phyloP scores from a whole-genome alignment of 2,329 filamentous ascomycete genomes.

The Alternaria sp. region DNA sequence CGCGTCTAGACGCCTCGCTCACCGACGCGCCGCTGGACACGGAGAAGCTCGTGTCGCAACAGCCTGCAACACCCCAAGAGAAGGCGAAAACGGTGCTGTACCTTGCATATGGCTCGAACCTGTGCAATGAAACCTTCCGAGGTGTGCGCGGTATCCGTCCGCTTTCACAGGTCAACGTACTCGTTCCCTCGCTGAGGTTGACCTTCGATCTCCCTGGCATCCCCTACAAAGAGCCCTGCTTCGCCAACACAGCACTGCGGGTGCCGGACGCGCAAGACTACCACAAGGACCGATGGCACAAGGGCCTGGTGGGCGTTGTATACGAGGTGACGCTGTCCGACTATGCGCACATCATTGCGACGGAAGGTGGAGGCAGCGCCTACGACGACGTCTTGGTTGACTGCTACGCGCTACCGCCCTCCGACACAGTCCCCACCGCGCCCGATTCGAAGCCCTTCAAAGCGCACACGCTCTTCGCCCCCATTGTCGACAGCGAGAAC shows the following conservation, averaged over 20 bases:
- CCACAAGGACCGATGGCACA: conserved; percentile 71
- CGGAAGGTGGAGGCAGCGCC: conserved; percentile 84
- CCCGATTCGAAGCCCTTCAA: conserved; percentile 72
- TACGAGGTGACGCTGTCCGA: conserved; percentile 89
- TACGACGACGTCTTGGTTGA: conserved; percentile 84
- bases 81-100: conserved; percentile 48
- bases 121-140: conserved; percentile 79
- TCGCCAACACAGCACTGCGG: conserved; percentile 77
- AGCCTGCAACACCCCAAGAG: conserved; percentile 22
- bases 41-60: conserved; percentile 18
- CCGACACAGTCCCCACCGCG: conserved; percentile 66
- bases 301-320: conserved; percentile 87
- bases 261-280: conserved; percentile 47
- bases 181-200: conserved; percentile 77
- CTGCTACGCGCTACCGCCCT: conserved; percentile 71
- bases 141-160: conserved; percentile 80
- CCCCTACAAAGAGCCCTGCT: conserved; percentile 89
- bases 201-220: conserved; percentile 86
- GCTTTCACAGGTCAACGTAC: conserved; percentile 79
- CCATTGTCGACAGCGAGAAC: conserved; percentile 43
- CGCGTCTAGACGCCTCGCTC: conserved; percentile 42
- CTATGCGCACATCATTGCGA: conserved; percentile 84
- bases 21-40: conserved; percentile 34
- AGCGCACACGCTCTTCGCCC: conserved; percentile 83
- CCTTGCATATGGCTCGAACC: conserved; percentile 86